Evolutionary conservation across 495 filamentous ascomycete species (phyloP), one percentile per base, ranked within the genome.

Genomic region (Pyronema domesticum): DNA sequence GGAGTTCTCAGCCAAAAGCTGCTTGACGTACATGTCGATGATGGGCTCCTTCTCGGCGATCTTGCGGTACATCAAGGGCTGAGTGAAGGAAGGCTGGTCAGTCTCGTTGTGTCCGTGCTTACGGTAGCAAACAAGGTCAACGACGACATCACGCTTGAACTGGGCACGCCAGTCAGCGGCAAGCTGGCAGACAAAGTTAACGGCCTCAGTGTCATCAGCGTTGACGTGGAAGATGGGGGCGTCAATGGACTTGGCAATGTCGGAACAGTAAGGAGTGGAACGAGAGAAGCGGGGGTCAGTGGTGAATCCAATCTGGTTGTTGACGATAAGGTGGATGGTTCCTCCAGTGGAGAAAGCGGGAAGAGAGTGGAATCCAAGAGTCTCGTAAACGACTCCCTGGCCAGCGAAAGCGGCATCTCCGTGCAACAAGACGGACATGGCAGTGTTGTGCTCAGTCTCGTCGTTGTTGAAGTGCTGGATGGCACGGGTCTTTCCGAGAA

Each of bases 251-350:
- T 96, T 98, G 66, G 91, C 93, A 65, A 98, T 95, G 69, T 98
- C 91, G 14, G 91, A 95, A 72, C 91, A 98, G 76, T 98, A 98
- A 53, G 91, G 85, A 46, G 91, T 98, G 18, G 91, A 98, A 60
- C 91, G 87, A 61, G 91, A 78, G 68, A 89, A 96, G 55, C 91
- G 88, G 60, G 91, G 91, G 68, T 98, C 91, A n/a, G 91, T 98
- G 53, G 91, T 98, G 76, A 98, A 98, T 68, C 91, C 91, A 68
- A 98, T 98, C 74, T 98, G 91, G 77, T 98, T 98, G 80, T 98
- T 98, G 60, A 96, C 87, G 47, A 98, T 80, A 58, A 98, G 74
- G 71, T 98, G 91, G 67, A 98, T 86, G 50, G 91, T 98, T 63
- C 91, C 91, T 63, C 91, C 91, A 50, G 93, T 96, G 18, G 89